Evolutionary conservation across 192 early-diverging fungal genomes (phyloP), one percentile per base, ranked within the genome.

Genomic region (Coemansia sp.): DNA sequence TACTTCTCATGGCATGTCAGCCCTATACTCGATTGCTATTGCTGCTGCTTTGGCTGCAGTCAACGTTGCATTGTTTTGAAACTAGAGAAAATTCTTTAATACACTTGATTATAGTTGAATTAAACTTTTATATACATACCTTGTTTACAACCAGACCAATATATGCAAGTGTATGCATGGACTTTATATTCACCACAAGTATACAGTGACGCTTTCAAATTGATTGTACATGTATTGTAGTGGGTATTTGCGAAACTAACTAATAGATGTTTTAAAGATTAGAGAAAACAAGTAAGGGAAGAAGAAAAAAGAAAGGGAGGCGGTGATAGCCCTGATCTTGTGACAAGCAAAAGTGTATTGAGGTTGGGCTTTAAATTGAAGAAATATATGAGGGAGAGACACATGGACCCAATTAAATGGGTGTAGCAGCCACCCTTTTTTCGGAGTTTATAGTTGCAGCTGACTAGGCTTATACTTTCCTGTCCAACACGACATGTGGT

Each of bases 41-140:
- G 61, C 61, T 20, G 61, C 61, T 40, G 61, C 61, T 20, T 20
- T 62, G 61, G 61, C 36, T 24, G 61, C 12, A 13, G 61, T 24
- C 61, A 62, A 62, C 11, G 61, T 40, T 22, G 61, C 61, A 41
- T 40, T 62, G 13, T 36, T 61, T 20, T 61, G 18, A 61, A 5
- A 16, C 34, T 38, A 38, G 31, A 38, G 31, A 62, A 20, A 60
- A 34, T 13, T 8, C 7, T 34, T 12, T 15, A 38, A 39, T 38
- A 39, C 3, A 3, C 13, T 24, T 24, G 12, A 27, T 62, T 39
- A 33, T 18, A 16, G 29, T 12, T 57, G 16, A 22, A 20, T 50
- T 50, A 50, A 16, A 29, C 10, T 15, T 33, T 57, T 57, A 36
- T 36, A 36, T 36, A 36, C 6, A 36, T 6, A 27, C 12, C 39